Evolutionary conservation across 495 filamentous ascomycete species (phyloP), one percentile per base, ranked within the genome.

Genomic region (Lasiosphaeria miniovina): DNA sequence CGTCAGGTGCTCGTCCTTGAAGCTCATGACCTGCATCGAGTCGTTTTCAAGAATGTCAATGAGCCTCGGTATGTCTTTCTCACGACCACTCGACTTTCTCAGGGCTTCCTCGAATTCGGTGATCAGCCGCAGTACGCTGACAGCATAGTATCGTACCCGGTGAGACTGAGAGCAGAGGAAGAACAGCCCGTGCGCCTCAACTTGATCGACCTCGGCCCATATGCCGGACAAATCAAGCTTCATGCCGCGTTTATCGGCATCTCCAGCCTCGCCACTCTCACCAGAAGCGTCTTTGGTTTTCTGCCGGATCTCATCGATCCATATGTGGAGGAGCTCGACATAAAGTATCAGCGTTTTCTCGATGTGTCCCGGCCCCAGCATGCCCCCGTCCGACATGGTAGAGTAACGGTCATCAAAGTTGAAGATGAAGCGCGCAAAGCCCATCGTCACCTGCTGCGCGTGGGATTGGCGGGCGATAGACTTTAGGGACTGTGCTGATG

Each of bases 161-260:
- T 90, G 82, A 9, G 94, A 97, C 61, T 97, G 95, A 0, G 94
- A 98, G 70, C 95, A 98, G 4, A 99, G 74, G 70, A 99, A 98
- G 79, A 99, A 98, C n/a, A 99, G 73, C 1, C 95, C 94, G 70
- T 97, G 93, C 15, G 93, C 93, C 69, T 99, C 94, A 45, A 98
- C 89, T 66, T 97, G 93, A 64, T 99, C 95, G 14, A 98, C 92
- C 62, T 97, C 89, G 4, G 90, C 90, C 74, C 90, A 89, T 12
- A 95, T 86, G 55, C 85, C 88, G 1, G 92, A 94, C 41, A 93
- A 74, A 70, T 98, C 94, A 32, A 98, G 80, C 57, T 93, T 91
- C 54, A 91, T 80, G 4, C 81, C 82, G 12, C 83, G 75, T 59
- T 82, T 83, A 14, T 86, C 84, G 15, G 77, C 68, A 38, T 79